Evolutionary conservation across 108 stramenopile genomes (phyloP).

Genomic region (Asterionellopsis glacialis): DNA sequence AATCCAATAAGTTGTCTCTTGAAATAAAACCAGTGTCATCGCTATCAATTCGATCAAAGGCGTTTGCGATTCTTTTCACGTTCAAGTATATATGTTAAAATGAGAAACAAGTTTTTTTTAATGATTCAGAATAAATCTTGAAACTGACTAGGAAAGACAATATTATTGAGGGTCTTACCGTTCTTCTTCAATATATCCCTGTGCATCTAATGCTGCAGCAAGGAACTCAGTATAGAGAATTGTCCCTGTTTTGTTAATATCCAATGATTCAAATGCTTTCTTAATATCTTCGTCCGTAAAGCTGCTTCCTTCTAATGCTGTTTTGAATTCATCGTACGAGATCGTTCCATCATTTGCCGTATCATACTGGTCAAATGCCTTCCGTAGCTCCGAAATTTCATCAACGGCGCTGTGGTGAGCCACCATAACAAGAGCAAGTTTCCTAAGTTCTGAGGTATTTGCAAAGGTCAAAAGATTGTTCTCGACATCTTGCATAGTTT

Average conservation of each 20-base stretch:
- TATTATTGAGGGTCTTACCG: too few species aligned
- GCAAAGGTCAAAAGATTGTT: conserved; percentile 31
- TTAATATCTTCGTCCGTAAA: too few species aligned
- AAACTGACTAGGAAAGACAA: too few species aligned
- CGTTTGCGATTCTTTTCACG: conserved; percentile 44
- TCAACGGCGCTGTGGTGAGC: conserved; percentile 18
- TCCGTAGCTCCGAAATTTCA: conserved; percentile 71
- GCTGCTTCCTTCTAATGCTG: background rate
- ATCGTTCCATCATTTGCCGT: conserved; percentile 65
- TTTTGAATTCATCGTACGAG: conserved; percentile 49
- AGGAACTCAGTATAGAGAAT: conserved; percentile 81
- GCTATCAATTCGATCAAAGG: conserved; percentile 80
- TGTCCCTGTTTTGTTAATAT: conserved; percentile 59
- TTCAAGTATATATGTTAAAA: too few species aligned
- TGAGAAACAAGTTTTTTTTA: too few species aligned
- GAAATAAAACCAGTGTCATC: conserved; percentile 78
- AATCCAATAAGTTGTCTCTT: conserved; percentile 33
- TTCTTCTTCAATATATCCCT: conserved; percentile 48
- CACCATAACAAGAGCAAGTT: conserved; percentile 5
- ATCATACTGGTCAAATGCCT: conserved; percentile 68
- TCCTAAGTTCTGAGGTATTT: conserved; percentile 26
- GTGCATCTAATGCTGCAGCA: conserved; percentile 61
- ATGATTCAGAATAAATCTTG: too few species aligned
- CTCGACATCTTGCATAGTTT: conserved; percentile 22
- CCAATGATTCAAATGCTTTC: conserved; percentile 19